Evolutionary conservation across 495 filamentous ascomycete genomes (phyloP).

Genomic region (Aspergillus sclerotiicarbonarius): DNA sequence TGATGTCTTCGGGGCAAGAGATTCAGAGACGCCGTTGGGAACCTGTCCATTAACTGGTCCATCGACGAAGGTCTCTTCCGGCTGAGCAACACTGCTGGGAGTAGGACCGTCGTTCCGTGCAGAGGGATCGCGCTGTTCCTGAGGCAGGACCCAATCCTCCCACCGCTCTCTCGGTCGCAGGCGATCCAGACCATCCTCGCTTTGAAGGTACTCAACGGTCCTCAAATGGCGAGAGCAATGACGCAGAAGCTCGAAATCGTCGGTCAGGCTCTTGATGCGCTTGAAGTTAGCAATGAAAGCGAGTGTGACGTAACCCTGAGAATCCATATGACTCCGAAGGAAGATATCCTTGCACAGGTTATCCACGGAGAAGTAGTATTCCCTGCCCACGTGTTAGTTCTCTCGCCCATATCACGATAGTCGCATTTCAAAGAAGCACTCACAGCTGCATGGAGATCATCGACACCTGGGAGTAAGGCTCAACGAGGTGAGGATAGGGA

Average conservation of each 20-base stretch:
- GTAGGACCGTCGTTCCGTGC: conserved; percentile 60
- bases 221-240: conserved; percentile 68
- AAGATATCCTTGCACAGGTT: conserved; percentile 94
- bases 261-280: conserved; percentile 72
- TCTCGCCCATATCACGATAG: background rate
- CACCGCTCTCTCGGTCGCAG: conserved; percentile 75
- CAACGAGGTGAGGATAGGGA: conserved; percentile 60
- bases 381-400: conserved; percentile 39
- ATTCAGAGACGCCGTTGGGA: conserved; percentile 45
- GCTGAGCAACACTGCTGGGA: conserved; percentile 21
- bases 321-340: conserved; percentile 89
- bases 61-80: conserved; percentile 28
- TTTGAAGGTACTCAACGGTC: conserved; percentile 65
- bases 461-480: conserved; percentile 51
- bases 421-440: conserved; percentile 17
- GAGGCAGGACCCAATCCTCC: conserved; percentile 72
- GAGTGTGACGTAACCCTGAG: conserved; percentile 84
- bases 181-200: conserved; percentile 73
- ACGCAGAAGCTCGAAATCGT: conserved; percentile 70
- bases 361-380: conserved; percentile 96
- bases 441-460: conserved; percentile 70
- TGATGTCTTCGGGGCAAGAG: conserved; percentile 48
- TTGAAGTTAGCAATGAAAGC: conserved; percentile 77
- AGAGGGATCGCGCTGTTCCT: conserved; percentile 58
- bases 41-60: conserved; percentile 31